Evolutionary conservation across 345 rosid species (phyloP), one percentile per base, ranked within the genome.

Genomic region (Lumnitzera littorea): DNA sequence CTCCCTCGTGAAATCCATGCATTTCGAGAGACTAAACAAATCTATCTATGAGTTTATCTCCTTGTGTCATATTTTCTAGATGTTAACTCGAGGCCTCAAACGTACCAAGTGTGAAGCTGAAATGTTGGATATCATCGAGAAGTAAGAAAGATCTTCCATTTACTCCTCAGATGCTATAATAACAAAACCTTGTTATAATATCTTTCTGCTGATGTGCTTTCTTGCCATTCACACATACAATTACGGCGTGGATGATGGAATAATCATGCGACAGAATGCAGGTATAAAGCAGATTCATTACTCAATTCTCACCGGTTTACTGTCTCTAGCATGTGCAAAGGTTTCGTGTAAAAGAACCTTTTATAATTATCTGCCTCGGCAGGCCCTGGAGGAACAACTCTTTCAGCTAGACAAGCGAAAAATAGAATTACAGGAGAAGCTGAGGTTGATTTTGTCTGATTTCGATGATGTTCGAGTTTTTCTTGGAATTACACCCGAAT

Each of bases 361-460:
- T 27, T 48, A 49, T 47, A 50, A 27, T 27, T 14, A 12, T 12
- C 23, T 57, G 46, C 12, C 48, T 56, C 52, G 5, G 5, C 48
- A 76, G 76, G 56, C 24, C 52, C 74, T 76, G 3, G 72, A 76
- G 64, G 61, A 16, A 60, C 36, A 69, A 58, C 70, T 72, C 10
- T 0, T 5, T 24, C 49, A 60, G 20, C 54, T 76, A 58, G 66
- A 61, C 51, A 25, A 24, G 16, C 60, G 29, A 50, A 55, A 66
- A 50, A 15, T 46, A 29, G 55, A 63, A 8, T 56, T 50, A 13
- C 48, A 63, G 43, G 51, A 61, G 24, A 72, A 69, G 62, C 13
- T 72, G 50, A 68, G 71, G 80, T 76, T 27, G 56, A 9, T 36
- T 36, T 36, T 36, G 11, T 36, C 43, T 36, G 5, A 36, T 36